Evolutionary conservation across 257 asterid species (phyloP).

Genomic region (Ilex aquifolium): DNA sequence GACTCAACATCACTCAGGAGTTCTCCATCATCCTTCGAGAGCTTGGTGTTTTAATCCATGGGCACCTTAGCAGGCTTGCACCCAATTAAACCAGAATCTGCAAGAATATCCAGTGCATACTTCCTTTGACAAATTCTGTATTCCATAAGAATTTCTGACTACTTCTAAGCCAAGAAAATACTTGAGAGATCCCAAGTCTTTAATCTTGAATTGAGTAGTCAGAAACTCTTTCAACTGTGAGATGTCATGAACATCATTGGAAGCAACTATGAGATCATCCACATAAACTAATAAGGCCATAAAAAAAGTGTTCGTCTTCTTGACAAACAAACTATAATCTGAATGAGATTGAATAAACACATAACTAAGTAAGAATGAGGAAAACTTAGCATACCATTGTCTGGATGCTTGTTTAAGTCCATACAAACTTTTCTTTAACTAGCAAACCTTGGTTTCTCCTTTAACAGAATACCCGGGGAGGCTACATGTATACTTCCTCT

Average conservation of each 20-base stretch:
- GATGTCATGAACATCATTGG: neutral
- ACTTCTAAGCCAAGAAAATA: neutral
- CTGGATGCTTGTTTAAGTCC: no score
- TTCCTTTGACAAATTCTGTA: neutral
- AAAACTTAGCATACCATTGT: no score
- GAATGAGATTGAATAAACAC: neutral
- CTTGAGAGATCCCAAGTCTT: neutral
- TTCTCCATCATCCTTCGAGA: neutral
- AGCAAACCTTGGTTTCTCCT: no score
- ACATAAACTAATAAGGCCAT: neutral
- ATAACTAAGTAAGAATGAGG: no score
- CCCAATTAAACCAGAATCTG: neutral
- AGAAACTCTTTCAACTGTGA: neutral
- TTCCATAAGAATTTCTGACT: no score
- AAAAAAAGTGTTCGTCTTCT: no score
- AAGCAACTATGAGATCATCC: no score
- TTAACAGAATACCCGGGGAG: no score
- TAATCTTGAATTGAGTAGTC: neutral
- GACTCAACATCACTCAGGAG: neutral
- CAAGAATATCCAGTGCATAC: no score
- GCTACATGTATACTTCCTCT: no score
- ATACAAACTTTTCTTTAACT: no score
- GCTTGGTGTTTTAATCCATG: neutral
- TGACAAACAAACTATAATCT: neutral
- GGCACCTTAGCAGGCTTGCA: neutral